Evolutionary conservation across 768 basidiomycete genomes (phyloP).

Genomic region (Mycena polygramma): DNA sequence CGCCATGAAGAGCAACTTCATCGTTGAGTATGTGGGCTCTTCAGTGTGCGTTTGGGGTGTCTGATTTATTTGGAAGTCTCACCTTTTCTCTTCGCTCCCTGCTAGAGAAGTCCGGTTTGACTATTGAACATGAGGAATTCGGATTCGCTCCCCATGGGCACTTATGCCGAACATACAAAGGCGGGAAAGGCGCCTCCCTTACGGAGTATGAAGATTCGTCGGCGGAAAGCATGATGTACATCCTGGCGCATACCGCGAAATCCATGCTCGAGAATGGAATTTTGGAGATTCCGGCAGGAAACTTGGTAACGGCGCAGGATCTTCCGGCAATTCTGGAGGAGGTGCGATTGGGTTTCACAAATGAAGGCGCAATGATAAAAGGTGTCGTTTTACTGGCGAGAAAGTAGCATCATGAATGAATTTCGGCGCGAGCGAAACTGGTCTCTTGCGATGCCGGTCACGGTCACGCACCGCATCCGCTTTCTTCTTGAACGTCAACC

Average conservation of each 20-base stretch:
- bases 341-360: too few relatives aligned
- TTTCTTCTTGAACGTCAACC: too few relatives aligned
- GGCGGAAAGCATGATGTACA: constrained; percentile 2
- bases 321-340: too few relatives aligned
- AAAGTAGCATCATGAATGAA: background rate
- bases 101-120: background rate
- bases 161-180: background rate
- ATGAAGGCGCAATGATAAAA: too few relatives aligned
- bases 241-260: constrained; percentile 1
- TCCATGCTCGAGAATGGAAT: background rate
- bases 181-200: constrained; percentile 5
- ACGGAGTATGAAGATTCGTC: constrained; percentile 16
- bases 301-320: too few relatives aligned
- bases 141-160: constrained; percentile 1
- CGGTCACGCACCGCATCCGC: too few relatives aligned
- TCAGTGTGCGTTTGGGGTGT: background rate
- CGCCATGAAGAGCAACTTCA: constrained; percentile 19
- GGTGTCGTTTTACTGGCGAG: too few relatives aligned
- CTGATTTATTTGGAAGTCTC: background rate
- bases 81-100: background rate
- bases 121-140: background rate
- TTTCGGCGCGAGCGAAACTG: too few relatives aligned
- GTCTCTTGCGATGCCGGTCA: too few relatives aligned
- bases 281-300: constrained; percentile 8
- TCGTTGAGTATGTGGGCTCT: constrained; percentile 23